These are phyloP conservation scores for Annulohypoxylon truncatum DNA, from an alignment of 2,329 filamentous ascomycete genomes.

Conservation along the genomic window DNA sequence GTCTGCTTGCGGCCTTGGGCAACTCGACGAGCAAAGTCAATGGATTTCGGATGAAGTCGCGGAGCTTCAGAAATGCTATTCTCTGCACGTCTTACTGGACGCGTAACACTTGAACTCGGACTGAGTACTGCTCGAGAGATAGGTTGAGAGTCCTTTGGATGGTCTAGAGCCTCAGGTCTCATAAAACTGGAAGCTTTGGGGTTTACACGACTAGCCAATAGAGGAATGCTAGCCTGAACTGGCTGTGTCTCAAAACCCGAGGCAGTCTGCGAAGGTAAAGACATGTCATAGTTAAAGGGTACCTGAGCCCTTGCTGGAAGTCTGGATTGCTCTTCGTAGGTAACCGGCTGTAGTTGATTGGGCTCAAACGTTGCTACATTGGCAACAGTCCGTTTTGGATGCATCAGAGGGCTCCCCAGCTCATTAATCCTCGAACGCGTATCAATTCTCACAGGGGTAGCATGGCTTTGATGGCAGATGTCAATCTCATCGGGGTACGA, in stretches of 20 bases:
- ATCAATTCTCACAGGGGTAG: background rate
- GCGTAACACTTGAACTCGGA: conserved; percentile 7
- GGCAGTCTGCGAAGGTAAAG: background rate
- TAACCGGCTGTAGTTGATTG: background rate
- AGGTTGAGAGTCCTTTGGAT: background rate
- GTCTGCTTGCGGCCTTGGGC: conserved; percentile 7
- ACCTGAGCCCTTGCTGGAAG: background rate
- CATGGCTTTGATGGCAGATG: background rate
- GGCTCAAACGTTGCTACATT: background rate
- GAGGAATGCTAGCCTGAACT: background rate
- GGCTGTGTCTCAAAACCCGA: conserved; percentile 4
- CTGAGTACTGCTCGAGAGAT: conserved; percentile 7
- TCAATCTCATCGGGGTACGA: background rate
- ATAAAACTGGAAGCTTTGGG: background rate
- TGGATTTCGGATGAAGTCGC: conserved; percentile 22
- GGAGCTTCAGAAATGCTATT: conserved; percentile 1
- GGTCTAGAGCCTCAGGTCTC: background rate
- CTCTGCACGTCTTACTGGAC: background rate
- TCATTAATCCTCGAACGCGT: conserved; percentile 9
- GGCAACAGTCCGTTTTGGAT: background rate
- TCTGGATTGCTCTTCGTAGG: background rate
- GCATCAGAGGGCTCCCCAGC: conserved; percentile 2
- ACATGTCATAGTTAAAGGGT: background rate
- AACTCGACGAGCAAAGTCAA: conserved; percentile 26
- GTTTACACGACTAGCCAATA: background rate